These are phyloP conservation scores for Penicillium aurantiogriseum DNA, from an alignment of 2,329 filamentous ascomycete genomes.

Conservation along the genomic window DNA sequence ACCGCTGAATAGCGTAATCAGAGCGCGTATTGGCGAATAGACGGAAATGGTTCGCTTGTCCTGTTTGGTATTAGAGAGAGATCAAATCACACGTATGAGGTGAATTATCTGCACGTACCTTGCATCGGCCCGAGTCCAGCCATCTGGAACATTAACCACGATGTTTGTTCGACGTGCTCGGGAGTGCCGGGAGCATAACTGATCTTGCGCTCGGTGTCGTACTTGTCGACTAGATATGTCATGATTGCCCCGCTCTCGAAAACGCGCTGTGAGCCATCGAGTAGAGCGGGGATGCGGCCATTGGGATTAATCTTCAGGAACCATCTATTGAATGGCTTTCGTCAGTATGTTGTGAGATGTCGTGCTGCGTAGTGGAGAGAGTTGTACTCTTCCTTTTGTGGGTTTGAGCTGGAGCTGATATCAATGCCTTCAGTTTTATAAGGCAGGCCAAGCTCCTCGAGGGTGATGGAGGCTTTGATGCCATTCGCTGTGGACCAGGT, in stretches of 20 bases:
- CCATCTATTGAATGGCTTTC: conserved; percentile 30
- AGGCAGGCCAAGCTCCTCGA: conserved; percentile 38
- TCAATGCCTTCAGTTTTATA: conserved; percentile 41
- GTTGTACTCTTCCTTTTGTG: conserved; percentile 42
- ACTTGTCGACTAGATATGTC: conserved; percentile 47
- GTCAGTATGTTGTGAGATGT: neutral
- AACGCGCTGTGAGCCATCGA: conserved; percentile 41
- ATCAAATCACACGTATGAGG: neutral
- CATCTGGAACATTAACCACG: conserved; percentile 50
- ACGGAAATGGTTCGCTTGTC: conserved; percentile 51
- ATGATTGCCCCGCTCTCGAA: conserved; percentile 50
- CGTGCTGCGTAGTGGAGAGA: no score
- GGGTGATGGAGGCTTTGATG: conserved; percentile 38
- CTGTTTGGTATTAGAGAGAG: conserved; percentile 19
- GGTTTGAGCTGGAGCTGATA: conserved; percentile 43
- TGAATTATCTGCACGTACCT: conserved; percentile 19
- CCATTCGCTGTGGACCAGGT: conserved; percentile 35
- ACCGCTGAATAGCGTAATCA: conserved; percentile 48
- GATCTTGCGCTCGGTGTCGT: conserved; percentile 45
- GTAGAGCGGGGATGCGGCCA: conserved; percentile 49
- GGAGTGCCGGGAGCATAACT: conserved; percentile 44
- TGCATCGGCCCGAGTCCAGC: conserved; percentile 44
- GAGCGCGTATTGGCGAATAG: conserved; percentile 46
- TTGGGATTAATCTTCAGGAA: conserved; percentile 52
- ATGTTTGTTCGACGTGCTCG: conserved; percentile 46